Conservation (phyloP, 1,139 yeast genomes). For the Candida sojae region DNA sequence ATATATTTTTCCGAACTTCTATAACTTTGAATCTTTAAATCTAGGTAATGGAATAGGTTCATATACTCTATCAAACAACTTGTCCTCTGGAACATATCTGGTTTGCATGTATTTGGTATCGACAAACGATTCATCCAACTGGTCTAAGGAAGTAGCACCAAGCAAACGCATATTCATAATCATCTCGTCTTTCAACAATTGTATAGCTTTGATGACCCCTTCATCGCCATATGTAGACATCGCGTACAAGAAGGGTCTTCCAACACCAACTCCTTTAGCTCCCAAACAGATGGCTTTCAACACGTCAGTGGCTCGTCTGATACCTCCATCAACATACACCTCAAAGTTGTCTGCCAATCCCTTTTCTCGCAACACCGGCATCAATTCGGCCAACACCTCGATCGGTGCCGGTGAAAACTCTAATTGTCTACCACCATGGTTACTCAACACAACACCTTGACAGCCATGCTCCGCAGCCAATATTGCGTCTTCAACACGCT, state of each 20-base stretch:
- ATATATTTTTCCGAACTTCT: neutral
- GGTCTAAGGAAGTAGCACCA: slow-evolving; percentile 69
- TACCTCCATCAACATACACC: slow-evolving; percentile 64
- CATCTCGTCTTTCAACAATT: slow-evolving; percentile 76
- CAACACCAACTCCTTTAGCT: slow-evolving; percentile 73
- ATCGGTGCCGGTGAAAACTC: slow-evolving; percentile 70
- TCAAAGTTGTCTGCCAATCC: slow-evolving; percentile 50
- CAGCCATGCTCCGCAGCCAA: slow-evolving; percentile 63
- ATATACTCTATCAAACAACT: slow-evolving; percentile 37
- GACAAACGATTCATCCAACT: slow-evolving; percentile 52
- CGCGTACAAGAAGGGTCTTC: slow-evolving; percentile 72
- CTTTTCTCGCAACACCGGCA: slow-evolving; percentile 53
- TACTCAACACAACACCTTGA: slow-evolving; percentile 65
- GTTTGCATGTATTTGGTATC: slow-evolving; percentile 24
- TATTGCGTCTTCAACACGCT: slow-evolving; percentile 67
- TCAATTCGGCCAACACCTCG: slow-evolving; percentile 65
- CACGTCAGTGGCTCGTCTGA: slow-evolving; percentile 69
- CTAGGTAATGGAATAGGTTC: slow-evolving; percentile 38
- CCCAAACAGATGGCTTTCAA: slow-evolving; percentile 69
- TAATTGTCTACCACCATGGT: slow-evolving; percentile 77
- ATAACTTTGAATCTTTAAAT: slow-evolving; percentile 30
- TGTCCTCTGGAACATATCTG: slow-evolving; percentile 34
- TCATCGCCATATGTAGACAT: slow-evolving; percentile 73
- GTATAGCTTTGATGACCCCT: slow-evolving; percentile 80
- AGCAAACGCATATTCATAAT: slow-evolving; percentile 86